A percentile compares a stretch with the other conserved stretches of the same genome.
These are phyloP conservation scores for Brettanomyces sp. DNA, from an alignment of 805 yeast species.

Conservation along the genomic window DNA sequence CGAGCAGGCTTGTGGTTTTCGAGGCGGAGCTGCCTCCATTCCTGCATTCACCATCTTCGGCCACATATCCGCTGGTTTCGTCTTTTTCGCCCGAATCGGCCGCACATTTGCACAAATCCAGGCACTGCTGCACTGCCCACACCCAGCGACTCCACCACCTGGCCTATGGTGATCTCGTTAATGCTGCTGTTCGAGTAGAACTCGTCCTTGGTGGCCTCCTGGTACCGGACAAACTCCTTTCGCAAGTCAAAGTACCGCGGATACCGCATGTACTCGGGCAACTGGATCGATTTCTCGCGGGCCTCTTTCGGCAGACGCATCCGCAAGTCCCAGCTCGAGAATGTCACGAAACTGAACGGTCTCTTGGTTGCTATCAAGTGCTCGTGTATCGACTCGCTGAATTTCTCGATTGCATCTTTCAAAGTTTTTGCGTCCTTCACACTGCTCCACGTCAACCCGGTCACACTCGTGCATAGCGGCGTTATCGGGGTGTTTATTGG, in stretches of 20 bases:
- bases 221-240: conserved; percentile 69
- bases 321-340: conserved; percentile 59
- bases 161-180: background rate
- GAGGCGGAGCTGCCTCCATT: background rate
- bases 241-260: conserved; percentile 70
- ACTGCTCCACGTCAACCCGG: conserved; percentile 52
- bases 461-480: conserved; percentile 40
- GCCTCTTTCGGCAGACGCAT: conserved; percentile 78
- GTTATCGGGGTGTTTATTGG: conserved; percentile 64
- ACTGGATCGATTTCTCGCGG: conserved; percentile 57
- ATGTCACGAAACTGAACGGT: conserved; percentile 58
- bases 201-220: conserved; percentile 26
- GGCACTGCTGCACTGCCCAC: background rate
- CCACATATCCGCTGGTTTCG: background rate
- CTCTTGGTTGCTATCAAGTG: conserved; percentile 30
- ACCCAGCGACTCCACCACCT: background rate
- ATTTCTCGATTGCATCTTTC: conserved; percentile 33
- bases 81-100: background rate
- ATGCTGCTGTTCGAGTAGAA: background rate
- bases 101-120: too few species aligned
- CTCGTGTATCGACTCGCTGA: conserved; percentile 43
- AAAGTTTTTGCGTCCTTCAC: conserved; percentile 47
- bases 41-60: background rate
- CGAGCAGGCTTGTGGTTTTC: conserved; percentile 12
- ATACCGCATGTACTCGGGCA: conserved; percentile 69